phyloP scores from a whole-genome alignment of 495 filamentous ascomycete genomes.

The Tuber borchii region DNA sequence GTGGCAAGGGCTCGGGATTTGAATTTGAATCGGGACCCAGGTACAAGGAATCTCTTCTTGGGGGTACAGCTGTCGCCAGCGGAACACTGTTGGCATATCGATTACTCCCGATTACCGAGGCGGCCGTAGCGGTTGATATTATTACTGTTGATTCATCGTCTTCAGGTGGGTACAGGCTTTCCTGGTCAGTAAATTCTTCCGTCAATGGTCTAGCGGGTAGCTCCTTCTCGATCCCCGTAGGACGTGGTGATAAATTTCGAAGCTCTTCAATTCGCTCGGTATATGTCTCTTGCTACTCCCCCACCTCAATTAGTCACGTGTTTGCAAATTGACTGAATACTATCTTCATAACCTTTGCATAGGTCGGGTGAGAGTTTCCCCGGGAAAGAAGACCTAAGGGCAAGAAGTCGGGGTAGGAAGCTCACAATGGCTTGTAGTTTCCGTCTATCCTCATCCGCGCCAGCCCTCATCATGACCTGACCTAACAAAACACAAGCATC shows the following conservation, averaged over 20 bases:
- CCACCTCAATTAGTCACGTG: conserved; percentile 27
- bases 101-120: conserved; percentile 45
- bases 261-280: conserved; percentile 80
- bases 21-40: conserved; percentile 16
- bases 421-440: conserved; percentile 88
- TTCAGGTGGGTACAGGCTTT: conserved; percentile 50
- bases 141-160: conserved; percentile 46
- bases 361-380: not conserved
- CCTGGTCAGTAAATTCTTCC: conserved; percentile 55
- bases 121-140: conserved; percentile 46
- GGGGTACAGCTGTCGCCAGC: conserved; percentile 27
- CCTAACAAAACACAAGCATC: conserved; percentile 82
- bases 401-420: conserved; percentile 12
- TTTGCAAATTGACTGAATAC: not conserved
- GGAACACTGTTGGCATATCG: conserved; percentile 33
- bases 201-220: conserved; percentile 69
- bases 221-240: conserved; percentile 55
- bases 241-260: conserved; percentile 59
- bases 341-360: not conserved
- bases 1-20: conserved; percentile 21
- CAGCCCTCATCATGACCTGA: conserved; percentile 76
- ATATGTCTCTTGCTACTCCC: conserved; percentile 72
- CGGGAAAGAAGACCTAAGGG: not conserved
- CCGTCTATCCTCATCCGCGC: conserved; percentile 70
- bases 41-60: conserved; percentile 45